phyloP scores from a whole-genome alignment of 2,329 filamentous ascomycete genomes.

The Drechslerella coelobrocha region DNA sequence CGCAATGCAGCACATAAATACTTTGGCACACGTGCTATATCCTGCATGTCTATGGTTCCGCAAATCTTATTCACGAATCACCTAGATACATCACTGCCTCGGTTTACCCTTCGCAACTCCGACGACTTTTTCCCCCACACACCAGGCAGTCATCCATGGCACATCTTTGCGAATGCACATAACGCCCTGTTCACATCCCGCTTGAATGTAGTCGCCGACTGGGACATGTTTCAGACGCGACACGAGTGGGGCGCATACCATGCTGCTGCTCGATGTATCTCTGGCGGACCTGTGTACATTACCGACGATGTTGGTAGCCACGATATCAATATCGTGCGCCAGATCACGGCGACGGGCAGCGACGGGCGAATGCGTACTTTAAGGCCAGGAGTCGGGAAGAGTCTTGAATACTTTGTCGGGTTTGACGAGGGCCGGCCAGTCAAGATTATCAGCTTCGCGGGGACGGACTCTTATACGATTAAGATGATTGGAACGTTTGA shows the following conservation, averaged over 20 bases:
- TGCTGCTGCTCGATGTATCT: conserved; percentile 85
- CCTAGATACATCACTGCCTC: conserved; percentile 17
- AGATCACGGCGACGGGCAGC: conserved; percentile 71
- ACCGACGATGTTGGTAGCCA: conserved; percentile 88
- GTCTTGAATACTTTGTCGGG: conserved; percentile 22
- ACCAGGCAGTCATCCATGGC: conserved; percentile 84
- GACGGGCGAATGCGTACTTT: conserved; percentile 13
- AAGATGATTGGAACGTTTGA: conserved; percentile 30
- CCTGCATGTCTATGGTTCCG: conserved; percentile 92
- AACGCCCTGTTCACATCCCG: conserved; percentile 82
- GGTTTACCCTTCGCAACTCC: conserved; percentile 68
- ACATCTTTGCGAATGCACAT: conserved; percentile 92
- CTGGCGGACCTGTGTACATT: conserved; percentile 91
- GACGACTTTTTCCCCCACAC: conserved; percentile 89
- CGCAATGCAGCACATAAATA: conserved; percentile 76
- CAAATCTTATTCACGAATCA: conserved; percentile 72
- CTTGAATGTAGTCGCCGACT: conserved; percentile 78
- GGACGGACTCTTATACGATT: conserved; percentile 21
- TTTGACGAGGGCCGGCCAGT: conserved; percentile 18
- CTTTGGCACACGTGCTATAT: conserved; percentile 79
- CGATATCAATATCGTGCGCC: conserved; percentile 73
- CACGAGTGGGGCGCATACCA: conserved; percentile 78
- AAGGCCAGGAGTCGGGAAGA: conserved; percentile 16
- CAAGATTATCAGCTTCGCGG: conserved; percentile 11
- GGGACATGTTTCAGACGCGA: conserved; percentile 75